Conservation (phyloP, 805 yeast genomes). For the Candida patagonica region DNA sequence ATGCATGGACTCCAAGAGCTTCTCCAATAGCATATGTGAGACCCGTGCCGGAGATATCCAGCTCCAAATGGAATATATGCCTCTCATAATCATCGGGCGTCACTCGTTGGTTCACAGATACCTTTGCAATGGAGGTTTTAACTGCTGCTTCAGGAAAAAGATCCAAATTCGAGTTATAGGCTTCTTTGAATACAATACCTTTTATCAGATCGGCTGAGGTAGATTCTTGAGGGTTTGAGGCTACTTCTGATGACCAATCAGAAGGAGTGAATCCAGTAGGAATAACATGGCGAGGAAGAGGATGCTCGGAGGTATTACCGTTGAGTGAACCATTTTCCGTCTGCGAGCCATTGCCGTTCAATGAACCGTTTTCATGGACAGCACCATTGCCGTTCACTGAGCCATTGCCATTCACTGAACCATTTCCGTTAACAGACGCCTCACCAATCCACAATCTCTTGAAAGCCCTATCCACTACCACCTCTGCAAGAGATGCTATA, state of each 20-base stretch:
- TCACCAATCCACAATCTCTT: constrained; percentile 24
- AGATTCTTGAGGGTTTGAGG: constrained; percentile 34
- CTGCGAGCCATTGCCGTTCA: constrained; percentile 14
- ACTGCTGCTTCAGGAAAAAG: constrained; percentile 89
- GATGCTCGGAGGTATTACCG: background rate
- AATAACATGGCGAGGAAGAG: constrained; percentile 15
- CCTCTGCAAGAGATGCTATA: constrained; percentile 32
- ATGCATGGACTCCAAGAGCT: constrained; percentile 91
- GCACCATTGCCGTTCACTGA: background rate
- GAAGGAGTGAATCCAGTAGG: constrained; percentile 21
- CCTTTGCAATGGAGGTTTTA: constrained; percentile 76
- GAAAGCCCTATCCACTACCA: constrained; percentile 20
- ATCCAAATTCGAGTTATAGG: constrained; percentile 45
- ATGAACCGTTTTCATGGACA: background rate
- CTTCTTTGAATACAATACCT: constrained; percentile 72
- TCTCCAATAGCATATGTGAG: constrained; percentile 90
- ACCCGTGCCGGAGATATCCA: constrained; percentile 85
- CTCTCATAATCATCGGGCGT: constrained; percentile 87
- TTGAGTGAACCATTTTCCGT: background rate
- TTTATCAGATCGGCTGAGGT: constrained; percentile 49
- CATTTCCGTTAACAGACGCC: constrained; percentile 31
- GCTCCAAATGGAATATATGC: constrained; percentile 93
- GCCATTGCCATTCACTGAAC: background rate
- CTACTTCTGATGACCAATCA: constrained; percentile 8
- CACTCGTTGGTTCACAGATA: constrained; percentile 82